Base-by-base conservation (phyloP, 2,329 filamentous ascomycete genomes). In the Colletotrichum simmondsii region DNA sequence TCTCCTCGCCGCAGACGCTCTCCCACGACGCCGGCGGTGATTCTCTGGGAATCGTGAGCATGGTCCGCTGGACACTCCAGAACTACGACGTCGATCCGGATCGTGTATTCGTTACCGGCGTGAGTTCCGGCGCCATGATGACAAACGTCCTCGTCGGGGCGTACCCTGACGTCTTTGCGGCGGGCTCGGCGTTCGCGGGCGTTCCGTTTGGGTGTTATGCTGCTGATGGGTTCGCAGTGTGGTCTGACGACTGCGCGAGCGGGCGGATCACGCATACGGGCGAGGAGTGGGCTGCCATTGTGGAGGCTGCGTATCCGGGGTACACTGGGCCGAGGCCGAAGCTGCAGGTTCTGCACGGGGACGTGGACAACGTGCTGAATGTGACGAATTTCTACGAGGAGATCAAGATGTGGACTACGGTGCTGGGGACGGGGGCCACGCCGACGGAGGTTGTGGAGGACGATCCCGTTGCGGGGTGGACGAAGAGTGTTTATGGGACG, bases 301-400 rank as follows among this genome's bases (percentile, higher is more conserved):
- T 85, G 6, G 65, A 76, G 61, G 80, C 78, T 1, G 88, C 86
- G 73, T 88, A 88, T 74, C 86, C 87, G 0, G 84, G 81, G 0
- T 90, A 90, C 75, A 81, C 77, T 2, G 87, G 88, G 0, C 81
- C 85, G 62, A 80, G 88, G 14, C 89, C 89, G 0, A 87, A 87
- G 76, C 83, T 91, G 81, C 88, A 90, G 78, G 83, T 91, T 53
- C 88, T 88, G 78, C 89, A 91, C 77, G 89, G 89, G 11, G 87
- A 85, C 4, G 77, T 75, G 0, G 89, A 91, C 74, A 82, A 85
- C 37, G 85, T 85, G 5, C 79, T 91, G 1, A 82, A 85, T 54
- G 88, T 87, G 30, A 81, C 82, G 62, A 89, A 90, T 77, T 89
- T 88, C 74, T 78, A 83, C 5, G 89, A 91, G 80, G 85, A 86